Base-by-base conservation (phyloP, 2,329 filamentous ascomycete genomes). In the Diaporthe velutina region DNA sequence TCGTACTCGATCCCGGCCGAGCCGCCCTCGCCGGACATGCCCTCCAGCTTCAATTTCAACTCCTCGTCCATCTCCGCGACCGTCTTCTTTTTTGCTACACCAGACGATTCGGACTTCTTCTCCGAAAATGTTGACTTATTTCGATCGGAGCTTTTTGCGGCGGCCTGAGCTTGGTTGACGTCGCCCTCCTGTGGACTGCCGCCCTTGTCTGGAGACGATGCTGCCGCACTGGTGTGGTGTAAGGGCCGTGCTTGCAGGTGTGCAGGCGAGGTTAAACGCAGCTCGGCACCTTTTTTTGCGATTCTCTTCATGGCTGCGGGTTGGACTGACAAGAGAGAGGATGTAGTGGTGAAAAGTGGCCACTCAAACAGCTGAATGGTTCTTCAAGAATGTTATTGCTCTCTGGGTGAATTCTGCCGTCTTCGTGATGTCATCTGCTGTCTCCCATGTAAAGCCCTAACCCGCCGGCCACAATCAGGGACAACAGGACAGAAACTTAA, bases 1-100 rank as follows among this genome's bases (percentile, higher is more conserved):
- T 96, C 94, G 75, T 94, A 93, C 82, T 95, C 93, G 6, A 96
- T 85, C 0, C 93, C 94, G 4, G 93, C 87, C 35, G 89, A 89
- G 12, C 94, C 93, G 5, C 93, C 93, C 55, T 92, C 93, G 0
- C 94, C 93, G 0, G 92, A 88, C 40, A 93, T 85, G 15, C 88
- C 90, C 78, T 93, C 91, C 79, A 96, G 87, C 76, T 91, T 93
- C 75, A 87, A 81, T 54, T 87, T 87, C 33, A 96, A 81, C 78
- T 95, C 93, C 76, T 90, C 89, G 79, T 96, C 94, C 1, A 90
- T 82, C 78, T 95, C 87, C 0, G 89, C 86, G 73, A 90, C 85
- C 0, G 91, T 91, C 81, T 93, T 94, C 74, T 78, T 79, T n/a
- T 35, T 45, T 10, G 12, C 7, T 22, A 33, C 55, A 13, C 3